Conservation (phyloP, 306 rosid species). For the Acacia melanoxylon region DNA sequence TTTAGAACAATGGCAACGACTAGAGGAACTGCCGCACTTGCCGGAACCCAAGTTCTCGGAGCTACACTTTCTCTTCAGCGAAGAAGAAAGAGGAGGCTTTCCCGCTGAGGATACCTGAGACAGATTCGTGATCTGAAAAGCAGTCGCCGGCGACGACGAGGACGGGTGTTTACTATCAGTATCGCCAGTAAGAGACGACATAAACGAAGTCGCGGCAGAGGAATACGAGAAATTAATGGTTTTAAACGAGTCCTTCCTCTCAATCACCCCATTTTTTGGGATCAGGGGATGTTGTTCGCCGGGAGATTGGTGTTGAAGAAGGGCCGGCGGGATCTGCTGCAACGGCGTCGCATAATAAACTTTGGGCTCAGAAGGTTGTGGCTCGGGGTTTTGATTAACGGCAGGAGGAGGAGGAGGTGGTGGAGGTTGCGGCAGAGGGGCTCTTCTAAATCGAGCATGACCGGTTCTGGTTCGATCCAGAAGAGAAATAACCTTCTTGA, state of each 20-base stretch:
- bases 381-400: conserved; percentile 13
- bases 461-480: conserved; percentile 82
- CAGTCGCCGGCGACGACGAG: conserved; percentile 54
- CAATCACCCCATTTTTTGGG: conserved; percentile 25
- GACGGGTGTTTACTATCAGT: conserved; percentile 53
- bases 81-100: conserved; percentile 72
- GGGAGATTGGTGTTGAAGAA: background rate
- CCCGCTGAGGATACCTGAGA: conserved; percentile 65
- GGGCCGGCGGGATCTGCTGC: conserved; percentile 74
- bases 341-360: conserved; percentile 63
- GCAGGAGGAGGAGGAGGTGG: background rate
- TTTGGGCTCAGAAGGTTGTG: conserved; percentile 17
- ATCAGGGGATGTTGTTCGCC: conserved; percentile 7
- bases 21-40: conserved; percentile 67
- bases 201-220: conserved; percentile 52
- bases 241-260: conserved; percentile 53
- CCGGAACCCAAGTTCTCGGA: conserved; percentile 67
- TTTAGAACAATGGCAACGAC: conserved; percentile 81
- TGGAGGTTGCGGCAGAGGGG: conserved; percentile 43
- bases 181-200: conserved; percentile 76
- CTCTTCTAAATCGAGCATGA: conserved; percentile 86
- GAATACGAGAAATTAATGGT: conserved; percentile 66
- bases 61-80: conserved; percentile 81
- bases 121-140: conserved; percentile 65
- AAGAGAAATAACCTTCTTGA: conserved; percentile 76